Percentiles rank a stretch among this genome's conserved stretches.
phyloP scores from a whole-genome alignment of 1,284 basidiomycete genomes.

The Chondrostereum purpureum region DNA sequence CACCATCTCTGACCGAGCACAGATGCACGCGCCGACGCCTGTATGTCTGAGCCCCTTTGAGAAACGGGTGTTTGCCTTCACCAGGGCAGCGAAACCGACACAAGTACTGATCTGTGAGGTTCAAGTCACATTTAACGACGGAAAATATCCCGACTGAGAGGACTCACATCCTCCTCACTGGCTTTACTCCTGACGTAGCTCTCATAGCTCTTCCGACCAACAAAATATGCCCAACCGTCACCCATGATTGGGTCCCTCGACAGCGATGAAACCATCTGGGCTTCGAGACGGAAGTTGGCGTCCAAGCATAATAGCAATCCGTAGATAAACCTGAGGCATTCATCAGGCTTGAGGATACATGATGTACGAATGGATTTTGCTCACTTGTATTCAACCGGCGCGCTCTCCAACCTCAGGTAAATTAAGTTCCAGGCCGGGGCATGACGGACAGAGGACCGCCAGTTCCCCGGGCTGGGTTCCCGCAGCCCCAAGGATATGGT shows the following conservation, averaged over 20 bases:
- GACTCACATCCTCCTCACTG: too few species aligned
- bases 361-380: not conserved
- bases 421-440: slow-evolving; percentile 22
- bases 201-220: slow-evolving; percentile 9
- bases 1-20: slow-evolving; percentile 17
- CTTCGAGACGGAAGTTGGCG: slow-evolving; percentile 15
- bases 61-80: slow-evolving; percentile 12
- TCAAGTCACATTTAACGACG: too few species aligned
- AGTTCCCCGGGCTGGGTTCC: slow-evolving; percentile 15
- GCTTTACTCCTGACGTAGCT: too few species aligned
- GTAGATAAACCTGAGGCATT: slow-evolving; percentile 13
- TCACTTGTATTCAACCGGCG: not conserved
- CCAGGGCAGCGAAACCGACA: slow-evolving; percentile 11
- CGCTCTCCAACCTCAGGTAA: slow-evolving; percentile 17
- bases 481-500: slow-evolving; percentile 13
- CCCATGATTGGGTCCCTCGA: slow-evolving; percentile 11
- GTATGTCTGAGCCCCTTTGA: slow-evolving; percentile 13
- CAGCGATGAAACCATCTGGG: not conserved
- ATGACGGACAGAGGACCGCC: slow-evolving; percentile 24
- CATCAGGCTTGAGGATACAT: not conserved
- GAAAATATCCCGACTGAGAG: too few species aligned
- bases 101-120: slow-evolving; percentile 7
- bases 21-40: slow-evolving; percentile 16
- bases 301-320: slow-evolving; percentile 11
- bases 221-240: too few species aligned